Evolutionary conservation across 768 basidiomycete species (phyloP), one percentile per base, ranked within the genome.

Genomic region (Pulveroboletus sp.): DNA sequence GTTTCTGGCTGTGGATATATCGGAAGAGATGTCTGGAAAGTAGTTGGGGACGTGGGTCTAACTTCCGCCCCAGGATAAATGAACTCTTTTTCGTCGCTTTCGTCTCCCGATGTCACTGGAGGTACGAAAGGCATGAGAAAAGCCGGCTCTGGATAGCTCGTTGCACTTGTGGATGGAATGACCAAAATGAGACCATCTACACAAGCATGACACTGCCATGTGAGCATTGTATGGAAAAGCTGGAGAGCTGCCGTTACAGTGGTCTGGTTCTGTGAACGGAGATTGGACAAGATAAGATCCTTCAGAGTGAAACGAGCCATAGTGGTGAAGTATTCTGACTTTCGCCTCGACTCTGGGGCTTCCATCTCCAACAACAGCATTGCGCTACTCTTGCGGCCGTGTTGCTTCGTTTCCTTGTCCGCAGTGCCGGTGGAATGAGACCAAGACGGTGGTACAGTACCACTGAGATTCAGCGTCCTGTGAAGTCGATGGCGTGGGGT

Each of bases 291-390:
- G 8, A 98, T 70, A 31, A 97, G 76, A 59, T 98, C 95, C 64
- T 91, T 93, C 36, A 97, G 75, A 5, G 91, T 94, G 72, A 93
- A 97, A 15, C 93, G 81, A 11, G 86, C 89, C 69, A 88, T 81
- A 0, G 90, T 83, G 2, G 86, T 92, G 66, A 91, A 89, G 69
- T 96, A 96, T 56, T 83, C 84, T 1, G 89, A 82, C 46, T 75
- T 82, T 51, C 77, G 80, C 49, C 80, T 75, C 14, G 87, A 81
- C 12, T 81, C 81, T 1, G 88, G 86, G 2, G 83, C 84, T 63
- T 91, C 85, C 76, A 89, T 82, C 63, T 93, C 88, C 45, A 96
- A 71, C n/a, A 93, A 72, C n/a, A 79, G 72, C 88, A 95, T 91
- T 1, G 92, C 93, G 43, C 86, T 91, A 57, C 91, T 94, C 67